Percentiles rank a stretch among this genome's conserved stretches.
Evolutionary conservation across 2,329 filamentous ascomycete species (phyloP).

Genomic region (Fusarium sp.): DNA sequence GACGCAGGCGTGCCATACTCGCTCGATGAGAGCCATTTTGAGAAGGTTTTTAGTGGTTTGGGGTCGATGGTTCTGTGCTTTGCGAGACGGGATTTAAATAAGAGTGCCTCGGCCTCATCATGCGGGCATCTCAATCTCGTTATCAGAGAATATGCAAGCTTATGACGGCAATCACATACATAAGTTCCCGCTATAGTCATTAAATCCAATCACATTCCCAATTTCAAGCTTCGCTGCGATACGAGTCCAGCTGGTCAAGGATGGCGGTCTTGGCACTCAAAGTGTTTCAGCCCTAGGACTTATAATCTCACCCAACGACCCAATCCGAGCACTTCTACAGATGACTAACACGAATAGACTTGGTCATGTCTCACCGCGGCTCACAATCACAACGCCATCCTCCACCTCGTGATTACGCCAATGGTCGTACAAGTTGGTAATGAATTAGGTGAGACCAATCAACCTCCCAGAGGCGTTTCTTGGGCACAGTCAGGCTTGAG

Average conservation of each 20-base stretch:
- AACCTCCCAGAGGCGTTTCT: not conserved
- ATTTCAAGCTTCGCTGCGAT: not conserved
- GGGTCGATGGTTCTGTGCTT: not conserved
- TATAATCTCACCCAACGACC: not conserved
- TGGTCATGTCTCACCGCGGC: not conserved
- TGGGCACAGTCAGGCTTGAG: not conserved
- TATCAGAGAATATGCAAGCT: not conserved
- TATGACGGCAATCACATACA: not conserved
- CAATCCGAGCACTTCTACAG: not conserved
- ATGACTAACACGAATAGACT: not conserved
- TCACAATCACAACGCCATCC: not conserved
- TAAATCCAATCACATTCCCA: not conserved
- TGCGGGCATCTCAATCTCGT: not conserved
- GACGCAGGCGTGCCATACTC: conserved; percentile 32
- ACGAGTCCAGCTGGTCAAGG: not conserved
- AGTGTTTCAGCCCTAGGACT: not conserved
- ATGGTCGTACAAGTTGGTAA: not conserved
- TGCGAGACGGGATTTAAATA: not conserved
- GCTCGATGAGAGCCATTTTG: conserved; percentile 27
- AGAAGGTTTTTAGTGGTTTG: not conserved
- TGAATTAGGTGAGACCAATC: not conserved
- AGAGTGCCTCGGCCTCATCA: not conserved
- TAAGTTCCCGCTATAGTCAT: not conserved
- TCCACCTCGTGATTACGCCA: not conserved
- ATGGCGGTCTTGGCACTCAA: not conserved